Percentiles rank a stretch among this genome's conserved stretches.
These are phyloP conservation scores for Pulveroboletus sp. DNA, from an alignment of 768 basidiomycete genomes.

Conservation along the genomic window DNA sequence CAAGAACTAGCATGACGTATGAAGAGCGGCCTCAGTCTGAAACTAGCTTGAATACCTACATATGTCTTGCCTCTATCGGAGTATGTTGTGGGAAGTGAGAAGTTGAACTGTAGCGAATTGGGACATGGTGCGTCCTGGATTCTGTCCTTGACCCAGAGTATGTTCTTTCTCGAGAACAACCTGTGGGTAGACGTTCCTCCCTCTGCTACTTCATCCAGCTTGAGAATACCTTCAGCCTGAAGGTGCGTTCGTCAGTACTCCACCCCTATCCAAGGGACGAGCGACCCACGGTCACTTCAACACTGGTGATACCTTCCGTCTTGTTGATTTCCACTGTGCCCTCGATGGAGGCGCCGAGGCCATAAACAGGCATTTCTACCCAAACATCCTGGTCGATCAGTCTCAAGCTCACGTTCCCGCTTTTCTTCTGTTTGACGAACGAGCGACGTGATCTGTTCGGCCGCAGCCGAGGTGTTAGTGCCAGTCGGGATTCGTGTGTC, in stretches of 20 bases:
- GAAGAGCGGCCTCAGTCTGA: too few relatives aligned
- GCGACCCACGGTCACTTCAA: slow-evolving; percentile 56
- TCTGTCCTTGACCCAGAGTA: slow-evolving; percentile 46
- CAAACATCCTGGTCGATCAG: slow-evolving; percentile 45
- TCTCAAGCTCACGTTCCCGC: slow-evolving; percentile 37
- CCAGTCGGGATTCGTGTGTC: slow-evolving; percentile 48
- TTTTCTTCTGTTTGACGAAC: slow-evolving; percentile 58
- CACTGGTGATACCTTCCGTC: slow-evolving; percentile 49
- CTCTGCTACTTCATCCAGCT: slow-evolving; percentile 35
- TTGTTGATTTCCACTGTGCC: slow-evolving; percentile 54
- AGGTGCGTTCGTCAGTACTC: neutral
- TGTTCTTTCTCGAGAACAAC: slow-evolving; percentile 46
- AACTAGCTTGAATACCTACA: slow-evolving; percentile 37
- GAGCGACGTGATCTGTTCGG: slow-evolving; percentile 38
- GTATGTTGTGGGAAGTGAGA: slow-evolving; percentile 57
- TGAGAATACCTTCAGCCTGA: slow-evolving; percentile 52
- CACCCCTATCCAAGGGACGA: neutral
- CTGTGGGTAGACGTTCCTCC: slow-evolving; percentile 53
- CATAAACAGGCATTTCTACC: slow-evolving; percentile 53
- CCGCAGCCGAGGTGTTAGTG: slow-evolving; percentile 38
- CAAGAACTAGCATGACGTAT: too few relatives aligned
- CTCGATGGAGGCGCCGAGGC: slow-evolving; percentile 44
- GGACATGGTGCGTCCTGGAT: slow-evolving; percentile 45
- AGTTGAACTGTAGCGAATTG: slow-evolving; percentile 45
- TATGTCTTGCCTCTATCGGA: slow-evolving; percentile 50